Conservation (phyloP, 768 basidiomycete genomes). For the Hypholoma sublateritium region DNA sequence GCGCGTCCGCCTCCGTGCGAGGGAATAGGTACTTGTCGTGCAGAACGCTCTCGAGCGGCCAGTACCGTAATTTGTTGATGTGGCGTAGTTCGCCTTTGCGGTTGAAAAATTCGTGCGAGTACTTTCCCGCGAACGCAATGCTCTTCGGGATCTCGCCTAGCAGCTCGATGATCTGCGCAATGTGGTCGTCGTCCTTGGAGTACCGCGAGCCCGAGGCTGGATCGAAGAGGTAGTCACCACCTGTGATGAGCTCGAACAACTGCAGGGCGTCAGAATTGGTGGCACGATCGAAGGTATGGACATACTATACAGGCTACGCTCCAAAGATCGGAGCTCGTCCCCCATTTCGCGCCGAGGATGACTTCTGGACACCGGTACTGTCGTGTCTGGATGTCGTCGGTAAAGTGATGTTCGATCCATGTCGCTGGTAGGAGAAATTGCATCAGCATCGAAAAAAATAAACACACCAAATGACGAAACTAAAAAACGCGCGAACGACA, state of each 20-base stretch:
- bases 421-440: slow-evolving; percentile 56
- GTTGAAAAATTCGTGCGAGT: slow-evolving; percentile 93
- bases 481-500: background rate
- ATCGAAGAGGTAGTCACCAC: slow-evolving; percentile 98
- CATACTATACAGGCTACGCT: slow-evolving; percentile 91
- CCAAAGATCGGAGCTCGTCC: slow-evolving; percentile 95
- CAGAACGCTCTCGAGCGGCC: slow-evolving; percentile 79
- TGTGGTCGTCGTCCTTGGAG: slow-evolving; percentile 95
- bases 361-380: slow-evolving; percentile 99
- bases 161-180: slow-evolving; percentile 97
- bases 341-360: slow-evolving; percentile 95
- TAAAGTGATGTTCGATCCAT: slow-evolving; percentile 95
- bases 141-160: slow-evolving; percentile 86
- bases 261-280: slow-evolving; percentile 24
- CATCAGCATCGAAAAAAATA: background rate
- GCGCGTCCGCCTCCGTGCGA: slow-evolving; percentile 73
- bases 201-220: slow-evolving; percentile 93
- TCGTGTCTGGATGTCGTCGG: slow-evolving; percentile 97
- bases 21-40: slow-evolving; percentile 97
- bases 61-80: slow-evolving; percentile 91
- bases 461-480: background rate
- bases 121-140: slow-evolving; percentile 88
- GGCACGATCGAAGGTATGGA: slow-evolving; percentile 12
- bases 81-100: slow-evolving; percentile 94
- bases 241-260: slow-evolving; percentile 95